A percentile compares a stretch with the other conserved stretches of the same genome.
Evolutionary conservation across 2,329 filamentous ascomycete genomes (phyloP).

Genomic region (Septoria petroselini): DNA sequence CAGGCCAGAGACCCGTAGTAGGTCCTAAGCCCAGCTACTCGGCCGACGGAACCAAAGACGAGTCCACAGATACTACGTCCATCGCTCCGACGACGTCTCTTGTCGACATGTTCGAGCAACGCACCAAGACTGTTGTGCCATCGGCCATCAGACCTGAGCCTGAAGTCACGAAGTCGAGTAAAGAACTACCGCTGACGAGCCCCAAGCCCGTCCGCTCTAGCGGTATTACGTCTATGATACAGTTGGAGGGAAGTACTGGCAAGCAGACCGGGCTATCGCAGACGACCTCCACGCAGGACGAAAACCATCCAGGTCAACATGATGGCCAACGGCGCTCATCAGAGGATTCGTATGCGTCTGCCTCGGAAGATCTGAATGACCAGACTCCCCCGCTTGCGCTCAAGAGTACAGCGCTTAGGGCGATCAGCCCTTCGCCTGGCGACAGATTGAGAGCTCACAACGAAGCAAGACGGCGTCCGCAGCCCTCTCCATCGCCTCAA

Average conservation of each 20-base stretch:
- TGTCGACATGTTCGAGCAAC: slow-evolving; percentile 66
- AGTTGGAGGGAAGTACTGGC: slow-evolving; percentile 24
- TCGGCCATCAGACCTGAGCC: slow-evolving; percentile 21
- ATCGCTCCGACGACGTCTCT: slow-evolving; percentile 59
- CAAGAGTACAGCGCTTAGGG: not conserved
- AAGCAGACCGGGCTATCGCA: slow-evolving; percentile 5
- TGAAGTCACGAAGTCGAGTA: slow-evolving; percentile 28
- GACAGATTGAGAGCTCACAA: slow-evolving; percentile 16
- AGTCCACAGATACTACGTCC: slow-evolving; percentile 26
- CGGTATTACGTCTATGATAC: slow-evolving; percentile 36
- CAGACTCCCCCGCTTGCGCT: slow-evolving; percentile 19
- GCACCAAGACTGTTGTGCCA: slow-evolving; percentile 26
- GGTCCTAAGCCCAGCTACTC: slow-evolving; percentile 34
- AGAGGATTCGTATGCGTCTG: slow-evolving; percentile 28
- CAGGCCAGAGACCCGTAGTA: slow-evolving; percentile 24
- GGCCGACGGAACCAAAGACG: too few species aligned
- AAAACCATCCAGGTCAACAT: not conserved
- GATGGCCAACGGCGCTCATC: slow-evolving; percentile 15
- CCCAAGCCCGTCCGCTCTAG: slow-evolving; percentile 42
- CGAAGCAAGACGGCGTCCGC: slow-evolving; percentile 17
- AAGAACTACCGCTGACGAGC: slow-evolving; percentile 39
- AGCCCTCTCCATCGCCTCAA: slow-evolving; percentile 22
- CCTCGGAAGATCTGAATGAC: slow-evolving; percentile 22
- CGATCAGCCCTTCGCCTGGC: slow-evolving; percentile 18
- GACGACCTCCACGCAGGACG: slow-evolving; percentile 6